Evolutionary conservation across 2,329 filamentous ascomycete genomes (phyloP).

Genomic region (Colletotrichum lupini): DNA sequence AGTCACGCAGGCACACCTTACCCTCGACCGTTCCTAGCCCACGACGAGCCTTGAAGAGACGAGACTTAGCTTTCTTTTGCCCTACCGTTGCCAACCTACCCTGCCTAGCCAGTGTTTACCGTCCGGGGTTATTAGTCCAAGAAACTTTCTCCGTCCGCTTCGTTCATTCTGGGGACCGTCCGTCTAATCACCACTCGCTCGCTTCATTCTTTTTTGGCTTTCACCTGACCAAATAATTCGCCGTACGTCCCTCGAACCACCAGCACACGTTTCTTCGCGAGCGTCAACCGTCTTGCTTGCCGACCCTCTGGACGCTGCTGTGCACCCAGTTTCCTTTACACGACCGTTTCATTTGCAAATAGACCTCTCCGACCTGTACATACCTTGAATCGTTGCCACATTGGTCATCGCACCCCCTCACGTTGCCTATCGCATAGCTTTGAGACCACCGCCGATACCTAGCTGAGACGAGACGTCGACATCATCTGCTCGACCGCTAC

Average conservation of each 20-base stretch:
- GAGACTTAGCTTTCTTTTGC: constrained; percentile 17
- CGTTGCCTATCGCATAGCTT: constrained; percentile 18
- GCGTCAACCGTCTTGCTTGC: neutral
- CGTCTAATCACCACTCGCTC: constrained; percentile 1
- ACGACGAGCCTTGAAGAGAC: neutral
- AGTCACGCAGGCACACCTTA: constrained; percentile 9
- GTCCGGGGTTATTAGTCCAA: constrained; percentile 20
- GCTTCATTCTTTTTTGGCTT: neutral
- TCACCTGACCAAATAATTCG: constrained; percentile 13
- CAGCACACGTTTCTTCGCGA: constrained; percentile 8
- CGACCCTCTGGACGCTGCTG: constrained; percentile 28
- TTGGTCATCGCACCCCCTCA: constrained; percentile 10
- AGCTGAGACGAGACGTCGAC: constrained; percentile 22
- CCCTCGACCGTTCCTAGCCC: neutral
- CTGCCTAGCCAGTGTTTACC: constrained; percentile 9
- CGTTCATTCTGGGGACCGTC: constrained; percentile 1
- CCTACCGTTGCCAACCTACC: constrained; percentile 16
- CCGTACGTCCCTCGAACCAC: constrained; percentile 20
- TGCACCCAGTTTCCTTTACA: constrained; percentile 20
- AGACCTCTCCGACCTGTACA: neutral
- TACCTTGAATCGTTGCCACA: constrained; percentile 4
- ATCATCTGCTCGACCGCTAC: constrained; percentile 2
- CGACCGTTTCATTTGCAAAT: neutral
- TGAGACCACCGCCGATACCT: neutral
- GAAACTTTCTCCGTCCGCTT: constrained; percentile 27